Evolutionary conservation across 148 eudicot species (phyloP).

Genomic region (Silene conica): DNA sequence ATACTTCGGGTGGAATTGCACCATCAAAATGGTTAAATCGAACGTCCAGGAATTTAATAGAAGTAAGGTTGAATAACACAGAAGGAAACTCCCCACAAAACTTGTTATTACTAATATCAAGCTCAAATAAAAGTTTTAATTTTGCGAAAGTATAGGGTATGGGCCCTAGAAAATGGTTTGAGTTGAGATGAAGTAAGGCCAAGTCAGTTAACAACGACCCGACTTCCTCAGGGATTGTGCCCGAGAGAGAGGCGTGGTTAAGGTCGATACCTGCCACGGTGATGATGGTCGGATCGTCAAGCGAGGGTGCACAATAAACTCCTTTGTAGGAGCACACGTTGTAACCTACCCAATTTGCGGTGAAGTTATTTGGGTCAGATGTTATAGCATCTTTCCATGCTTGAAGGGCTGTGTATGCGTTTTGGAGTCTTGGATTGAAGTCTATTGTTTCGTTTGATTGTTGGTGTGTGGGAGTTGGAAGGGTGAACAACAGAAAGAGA

Average conservation of each 20-base stretch:
- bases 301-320: conserved; percentile 73
- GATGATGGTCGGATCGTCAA: conserved; percentile 32
- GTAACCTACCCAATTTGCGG: conserved; percentile 53
- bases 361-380: conserved; percentile 58
- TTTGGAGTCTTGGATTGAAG: conserved; percentile 47
- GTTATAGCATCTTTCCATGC: conserved; percentile 61
- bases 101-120: conserved; percentile 68
- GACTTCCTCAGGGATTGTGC: conserved; percentile 45
- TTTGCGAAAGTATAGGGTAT: conserved; percentile 39
- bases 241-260: conserved; percentile 54
- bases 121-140: conserved; percentile 45
- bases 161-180: conserved; percentile 54
- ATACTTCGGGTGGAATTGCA: conserved; percentile 37
- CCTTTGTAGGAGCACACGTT: conserved; percentile 72
- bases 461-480: conserved; percentile 32
- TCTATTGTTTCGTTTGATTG: neutral
- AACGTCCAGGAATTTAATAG: conserved; percentile 54
- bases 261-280: conserved; percentile 88
- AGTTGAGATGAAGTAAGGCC: conserved; percentile 66
- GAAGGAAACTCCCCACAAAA: conserved; percentile 56
- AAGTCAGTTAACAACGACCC: conserved; percentile 53
- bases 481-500: conserved; percentile 19
- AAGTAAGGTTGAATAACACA: conserved; percentile 34
- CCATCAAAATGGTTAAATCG: conserved; percentile 58
- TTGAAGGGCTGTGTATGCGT: conserved; percentile 64